A percentile compares a stretch with the other conserved stretches of the same genome.
These are phyloP conservation scores for Plectosphaerella cucumerina DNA, from an alignment of 2,329 filamentous ascomycete species.

Conservation along the genomic window DNA sequence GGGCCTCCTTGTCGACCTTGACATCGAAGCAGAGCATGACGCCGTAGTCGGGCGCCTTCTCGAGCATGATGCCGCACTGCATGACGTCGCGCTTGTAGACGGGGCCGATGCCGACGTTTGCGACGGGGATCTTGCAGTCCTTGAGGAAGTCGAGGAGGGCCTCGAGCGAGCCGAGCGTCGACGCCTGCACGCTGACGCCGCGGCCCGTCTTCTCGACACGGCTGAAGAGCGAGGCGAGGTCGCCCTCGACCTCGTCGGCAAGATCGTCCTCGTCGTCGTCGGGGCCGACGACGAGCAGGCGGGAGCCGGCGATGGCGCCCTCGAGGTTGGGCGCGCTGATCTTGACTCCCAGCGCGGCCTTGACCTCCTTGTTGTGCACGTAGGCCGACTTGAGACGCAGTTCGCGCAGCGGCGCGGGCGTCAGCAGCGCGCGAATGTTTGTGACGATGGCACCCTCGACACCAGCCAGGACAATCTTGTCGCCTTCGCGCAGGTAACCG, in stretches of 20 bases:
- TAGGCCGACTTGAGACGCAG: conserved; percentile 93
- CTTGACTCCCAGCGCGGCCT: conserved; percentile 97
- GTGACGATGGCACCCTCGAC: conserved; percentile 95
- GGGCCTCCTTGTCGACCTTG: conserved; percentile 96
- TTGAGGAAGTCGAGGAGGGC: conserved; percentile 94
- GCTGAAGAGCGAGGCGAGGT: conserved; percentile 86
- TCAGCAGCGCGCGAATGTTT: conserved; percentile 90
- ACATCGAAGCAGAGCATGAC: conserved; percentile 99
- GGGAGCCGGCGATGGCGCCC: conserved; percentile 91
- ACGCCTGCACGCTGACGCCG: conserved; percentile 95
- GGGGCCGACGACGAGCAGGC: conserved; percentile 87
- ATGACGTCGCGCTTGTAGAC: conserved; percentile 98
- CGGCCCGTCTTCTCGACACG: conserved; percentile 88
- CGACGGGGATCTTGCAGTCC: conserved; percentile 93
- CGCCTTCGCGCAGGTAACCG: conserved; percentile 89
- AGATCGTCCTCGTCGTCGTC: conserved; percentile 97
- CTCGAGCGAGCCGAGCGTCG: conserved; percentile 93
- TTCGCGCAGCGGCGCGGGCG: conserved; percentile 88
- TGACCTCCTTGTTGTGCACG: conserved; percentile 99
- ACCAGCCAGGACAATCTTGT: conserved; percentile 91
- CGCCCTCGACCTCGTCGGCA: conserved; percentile 92
- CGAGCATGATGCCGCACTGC: conserved; percentile 91
- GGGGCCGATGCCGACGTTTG: conserved; percentile 94
- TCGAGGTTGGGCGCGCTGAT: conserved; percentile 95
- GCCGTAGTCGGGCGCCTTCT: conserved; percentile 92